Evolutionary conservation across 202 grass and related monocot species (phyloP).

Genomic region (Elaeis oleifera): DNA sequence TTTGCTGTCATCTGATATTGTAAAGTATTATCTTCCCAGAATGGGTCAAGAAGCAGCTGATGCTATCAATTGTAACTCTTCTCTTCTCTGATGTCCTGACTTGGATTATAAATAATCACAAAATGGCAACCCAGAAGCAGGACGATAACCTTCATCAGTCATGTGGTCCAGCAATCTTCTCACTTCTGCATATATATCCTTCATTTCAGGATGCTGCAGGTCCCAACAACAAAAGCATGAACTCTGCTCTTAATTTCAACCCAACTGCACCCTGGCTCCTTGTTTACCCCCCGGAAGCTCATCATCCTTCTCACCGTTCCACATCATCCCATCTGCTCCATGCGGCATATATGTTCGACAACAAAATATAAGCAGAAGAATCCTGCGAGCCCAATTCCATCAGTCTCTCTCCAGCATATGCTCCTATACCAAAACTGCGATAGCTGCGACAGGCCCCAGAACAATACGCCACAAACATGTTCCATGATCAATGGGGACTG

Average conservation of each 20-base stretch:
- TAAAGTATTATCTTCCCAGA: background rate
- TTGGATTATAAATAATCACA: conserved; percentile 13
- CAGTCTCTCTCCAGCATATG: conserved; percentile 60
- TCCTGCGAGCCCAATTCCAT: conserved; percentile 46
- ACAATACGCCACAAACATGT: conserved; percentile 69
- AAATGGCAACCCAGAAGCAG: conserved; percentile 23
- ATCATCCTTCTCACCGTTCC: conserved; percentile 64
- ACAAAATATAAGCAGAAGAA: conserved; percentile 67
- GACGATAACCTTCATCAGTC: conserved; percentile 57
- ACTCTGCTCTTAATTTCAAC: conserved; percentile 55
- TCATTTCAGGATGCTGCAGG: conserved; percentile 42
- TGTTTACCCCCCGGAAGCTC: conserved; percentile 51
- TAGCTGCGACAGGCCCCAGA: conserved; percentile 45
- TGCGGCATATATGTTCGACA: conserved; percentile 71
- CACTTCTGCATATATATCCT: conserved; percentile 47
- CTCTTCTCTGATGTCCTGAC: conserved; percentile 17
- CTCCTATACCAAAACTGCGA: conserved; percentile 43
- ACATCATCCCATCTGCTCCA: conserved; percentile 55
- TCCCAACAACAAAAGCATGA: conserved; percentile 77
- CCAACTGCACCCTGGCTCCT: conserved; percentile 78
- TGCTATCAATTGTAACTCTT: conserved; percentile 29
- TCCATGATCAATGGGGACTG: conserved; percentile 55
- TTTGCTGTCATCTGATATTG: too few relatives aligned
- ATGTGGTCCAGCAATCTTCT: conserved; percentile 56
- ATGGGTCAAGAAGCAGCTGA: conserved; percentile 20